Evolutionary conservation across 2,329 filamentous ascomycete genomes (phyloP).

Genomic region (Rasamsonia emersonii): DNA sequence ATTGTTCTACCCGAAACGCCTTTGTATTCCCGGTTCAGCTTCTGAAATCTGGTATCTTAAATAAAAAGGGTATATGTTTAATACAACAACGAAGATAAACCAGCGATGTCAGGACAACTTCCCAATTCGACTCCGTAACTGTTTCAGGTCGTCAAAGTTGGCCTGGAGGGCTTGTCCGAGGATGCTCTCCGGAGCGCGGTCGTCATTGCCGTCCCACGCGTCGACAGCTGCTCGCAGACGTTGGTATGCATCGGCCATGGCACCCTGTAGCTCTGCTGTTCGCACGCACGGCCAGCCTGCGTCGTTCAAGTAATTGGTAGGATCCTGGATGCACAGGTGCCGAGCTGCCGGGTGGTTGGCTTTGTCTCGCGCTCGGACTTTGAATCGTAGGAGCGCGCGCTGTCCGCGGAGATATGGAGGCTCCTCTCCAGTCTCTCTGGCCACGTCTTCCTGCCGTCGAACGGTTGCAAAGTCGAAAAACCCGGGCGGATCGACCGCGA

Average conservation of each 20-base stretch:
- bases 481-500: slow-evolving; percentile 41
- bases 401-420: slow-evolving; percentile 29
- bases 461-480: slow-evolving; percentile 28
- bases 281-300: slow-evolving; percentile 42
- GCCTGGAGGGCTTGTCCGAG: slow-evolving; percentile 17
- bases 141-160: slow-evolving; percentile 22
- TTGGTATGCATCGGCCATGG: slow-evolving; percentile 26
- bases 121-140: slow-evolving; percentile 9
- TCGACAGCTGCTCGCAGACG: slow-evolving; percentile 16
- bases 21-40: too few species aligned
- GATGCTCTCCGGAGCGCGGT: slow-evolving; percentile 12
- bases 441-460: slow-evolving; percentile 10
- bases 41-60: too few species aligned
- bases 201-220: slow-evolving; percentile 14
- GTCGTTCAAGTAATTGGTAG: slow-evolving; percentile 49
- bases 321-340: slow-evolving; percentile 51
- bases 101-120: too few species aligned
- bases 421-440: slow-evolving; percentile 5
- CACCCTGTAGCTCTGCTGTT: slow-evolving; percentile 43
- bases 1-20: too few species aligned
- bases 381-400: slow-evolving; percentile 28
- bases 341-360: slow-evolving; percentile 19
- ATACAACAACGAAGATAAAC: too few species aligned
- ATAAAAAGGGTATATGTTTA: too few species aligned
- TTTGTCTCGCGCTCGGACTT: slow-evolving; percentile 23